Percentiles rank a stretch among this genome's conserved stretches.
Conservation (phyloP, 192 early-diverging fungal species). For the Kickxella alabastrina region DNA sequence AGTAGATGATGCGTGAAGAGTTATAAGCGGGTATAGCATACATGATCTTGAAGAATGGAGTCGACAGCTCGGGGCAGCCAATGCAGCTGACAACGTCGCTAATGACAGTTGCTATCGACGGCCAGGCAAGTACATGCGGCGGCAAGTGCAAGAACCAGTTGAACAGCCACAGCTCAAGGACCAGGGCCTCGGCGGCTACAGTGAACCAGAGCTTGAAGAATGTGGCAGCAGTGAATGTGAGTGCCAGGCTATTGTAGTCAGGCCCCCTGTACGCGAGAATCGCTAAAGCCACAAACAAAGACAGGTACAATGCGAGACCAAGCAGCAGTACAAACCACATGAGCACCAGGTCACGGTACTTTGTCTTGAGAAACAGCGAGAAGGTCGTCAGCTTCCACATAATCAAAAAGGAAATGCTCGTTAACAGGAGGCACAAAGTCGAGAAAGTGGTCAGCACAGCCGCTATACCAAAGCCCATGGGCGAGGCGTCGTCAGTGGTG, state of each 20-base stretch:
- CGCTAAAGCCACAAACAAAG: conserved; percentile 33
- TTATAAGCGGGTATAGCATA: conserved; percentile 56
- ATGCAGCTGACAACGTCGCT: conserved; percentile 51
- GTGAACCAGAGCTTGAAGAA: conserved; percentile 51
- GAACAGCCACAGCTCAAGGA: conserved; percentile 33
- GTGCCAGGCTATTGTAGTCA: conserved; percentile 21
- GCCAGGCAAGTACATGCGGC: conserved; percentile 23
- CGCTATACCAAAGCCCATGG: conserved; percentile 21
- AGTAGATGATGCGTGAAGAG: conserved; percentile 37
- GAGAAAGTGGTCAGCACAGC: conserved; percentile 35
- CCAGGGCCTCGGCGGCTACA: conserved; percentile 13
- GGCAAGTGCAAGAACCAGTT: conserved; percentile 34
- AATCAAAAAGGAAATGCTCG: conserved; percentile 27
- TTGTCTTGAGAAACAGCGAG: conserved; percentile 24
- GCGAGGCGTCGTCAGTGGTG: conserved; percentile 23
- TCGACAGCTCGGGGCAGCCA: conserved; percentile 48
- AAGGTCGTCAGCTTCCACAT: conserved; percentile 43
- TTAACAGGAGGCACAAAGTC: conserved; percentile 14
- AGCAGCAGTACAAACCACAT: conserved; percentile 39
- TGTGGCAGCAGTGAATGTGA: conserved; percentile 26
- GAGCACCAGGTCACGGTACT: conserved; percentile 28
- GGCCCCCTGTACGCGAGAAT: conserved; percentile 39
- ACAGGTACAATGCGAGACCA: conserved; percentile 21
- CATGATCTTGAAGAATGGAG: conserved; percentile 50
- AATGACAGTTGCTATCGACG: conserved; percentile 38